Evolutionary conservation across 1,284 basidiomycete species (phyloP).

Genomic region (Cerioporus squamosus): DNA sequence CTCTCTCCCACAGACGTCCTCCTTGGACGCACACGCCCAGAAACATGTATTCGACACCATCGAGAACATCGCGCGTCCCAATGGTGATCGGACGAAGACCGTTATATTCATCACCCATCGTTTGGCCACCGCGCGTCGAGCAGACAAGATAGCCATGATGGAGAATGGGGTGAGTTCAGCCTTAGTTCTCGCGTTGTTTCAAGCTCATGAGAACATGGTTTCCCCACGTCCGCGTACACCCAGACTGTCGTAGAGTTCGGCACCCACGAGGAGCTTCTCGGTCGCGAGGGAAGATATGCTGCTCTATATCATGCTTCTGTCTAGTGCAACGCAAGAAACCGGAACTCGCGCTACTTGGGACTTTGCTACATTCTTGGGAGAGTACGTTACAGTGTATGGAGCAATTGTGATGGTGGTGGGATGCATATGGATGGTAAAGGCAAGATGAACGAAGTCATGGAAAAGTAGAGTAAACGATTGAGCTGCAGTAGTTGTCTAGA

Average conservation of each 20-base stretch:
- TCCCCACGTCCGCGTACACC: no score
- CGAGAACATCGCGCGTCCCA: constrained; percentile 59
- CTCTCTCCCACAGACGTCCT: constrained; percentile 59
- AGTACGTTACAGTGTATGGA: not conserved
- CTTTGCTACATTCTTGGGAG: constrained; percentile 1
- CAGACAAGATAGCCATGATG: constrained; percentile 87
- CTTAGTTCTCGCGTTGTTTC: not conserved
- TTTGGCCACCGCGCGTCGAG: constrained; percentile 76
- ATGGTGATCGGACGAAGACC: constrained; percentile 64
- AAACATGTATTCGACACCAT: constrained; percentile 78
- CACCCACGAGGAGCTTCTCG: constrained; percentile 74
- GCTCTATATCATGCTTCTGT: constrained; percentile 72
- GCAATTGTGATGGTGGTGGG: not conserved
- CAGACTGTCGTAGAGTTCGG: constrained; percentile 83
- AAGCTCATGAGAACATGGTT: not conserved
- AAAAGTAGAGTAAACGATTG: constrained; percentile 4
- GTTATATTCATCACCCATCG: constrained; percentile 87
- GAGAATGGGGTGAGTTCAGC: constrained; percentile 68
- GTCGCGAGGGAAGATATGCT: constrained; percentile 65
- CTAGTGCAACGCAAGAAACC: constrained; percentile 31
- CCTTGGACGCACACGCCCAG: constrained; percentile 81
- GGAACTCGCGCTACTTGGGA: not conserved
- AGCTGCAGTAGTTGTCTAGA: constrained; percentile 18
- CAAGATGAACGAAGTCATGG: not conserved
- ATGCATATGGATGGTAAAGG: not conserved